Evolutionary conservation across 2,329 filamentous ascomycete species (phyloP).

Genomic region (Claviceps africana): DNA sequence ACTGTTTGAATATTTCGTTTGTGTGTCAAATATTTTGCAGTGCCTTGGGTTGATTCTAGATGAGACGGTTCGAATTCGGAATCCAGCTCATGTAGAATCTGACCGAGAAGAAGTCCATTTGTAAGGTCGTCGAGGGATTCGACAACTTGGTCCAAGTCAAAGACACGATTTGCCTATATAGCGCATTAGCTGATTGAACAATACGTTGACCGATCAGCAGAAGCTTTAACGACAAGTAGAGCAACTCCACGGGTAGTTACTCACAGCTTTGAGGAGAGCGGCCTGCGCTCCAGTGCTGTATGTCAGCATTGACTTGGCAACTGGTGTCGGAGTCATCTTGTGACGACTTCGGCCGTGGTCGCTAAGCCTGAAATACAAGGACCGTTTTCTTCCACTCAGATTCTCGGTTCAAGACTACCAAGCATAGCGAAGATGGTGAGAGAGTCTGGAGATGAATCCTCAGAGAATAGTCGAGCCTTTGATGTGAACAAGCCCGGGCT

Average conservation of each 20-base stretch:
- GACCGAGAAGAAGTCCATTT: conserved; percentile 40
- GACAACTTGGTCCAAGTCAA: conserved; percentile 30
- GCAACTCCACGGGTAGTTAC: conserved; percentile 9
- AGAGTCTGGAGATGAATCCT: background rate
- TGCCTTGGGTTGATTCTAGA: conserved; percentile 32
- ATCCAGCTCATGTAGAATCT: conserved; percentile 45
- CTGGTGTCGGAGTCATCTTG: conserved; percentile 1
- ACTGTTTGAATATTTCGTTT: conserved; percentile 40
- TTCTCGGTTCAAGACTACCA: background rate
- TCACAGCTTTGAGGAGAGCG: conserved; percentile 43
- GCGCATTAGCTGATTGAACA: conserved; percentile 3
- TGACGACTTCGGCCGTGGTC: background rate
- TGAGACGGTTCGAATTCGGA: conserved; percentile 39
- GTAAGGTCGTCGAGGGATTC: conserved; percentile 36
- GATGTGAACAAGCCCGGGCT: background rate
- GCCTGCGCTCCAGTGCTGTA: conserved; percentile 32
- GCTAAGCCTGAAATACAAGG: background rate
- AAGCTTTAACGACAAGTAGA: background rate
- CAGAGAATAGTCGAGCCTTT: background rate
- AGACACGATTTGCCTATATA: conserved; percentile 23
- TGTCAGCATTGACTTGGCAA: conserved; percentile 18
- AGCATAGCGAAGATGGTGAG: background rate
- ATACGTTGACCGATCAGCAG: background rate
- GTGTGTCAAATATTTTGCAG: conserved; percentile 31
- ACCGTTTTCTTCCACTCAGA: background rate